Evolutionary conservation across 192 early-diverging fungal species (phyloP).

Genomic region (Backusella macrospora): DNA sequence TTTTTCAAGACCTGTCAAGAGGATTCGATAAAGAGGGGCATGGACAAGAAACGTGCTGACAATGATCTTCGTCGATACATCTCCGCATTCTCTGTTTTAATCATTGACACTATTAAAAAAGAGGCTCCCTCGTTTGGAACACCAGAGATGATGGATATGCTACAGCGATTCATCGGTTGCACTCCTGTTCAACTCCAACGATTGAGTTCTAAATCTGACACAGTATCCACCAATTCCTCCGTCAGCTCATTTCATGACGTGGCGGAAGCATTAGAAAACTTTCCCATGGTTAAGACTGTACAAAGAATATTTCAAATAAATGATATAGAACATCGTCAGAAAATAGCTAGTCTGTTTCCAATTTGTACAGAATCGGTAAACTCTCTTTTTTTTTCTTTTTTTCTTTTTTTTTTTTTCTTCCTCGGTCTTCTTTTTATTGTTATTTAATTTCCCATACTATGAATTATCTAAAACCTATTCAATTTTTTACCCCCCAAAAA

Average conservation of each 20-base stretch:
- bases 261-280: not conserved
- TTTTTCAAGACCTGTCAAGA: slow-evolving; percentile 47
- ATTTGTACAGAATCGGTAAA: slow-evolving; percentile 52
- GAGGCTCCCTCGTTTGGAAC: slow-evolving; percentile 39
- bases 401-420: not conserved
- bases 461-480: not conserved
- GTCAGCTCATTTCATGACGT: not conserved
- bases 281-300: slow-evolving; percentile 32
- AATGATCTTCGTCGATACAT: slow-evolving; percentile 47
- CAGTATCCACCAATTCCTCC: slow-evolving; percentile 39
- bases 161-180: slow-evolving; percentile 18
- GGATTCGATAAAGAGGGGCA: slow-evolving; percentile 25
- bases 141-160: slow-evolving; percentile 36
- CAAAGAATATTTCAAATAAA: slow-evolving; percentile 46
- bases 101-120: slow-evolving; percentile 46
- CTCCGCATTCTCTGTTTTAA: slow-evolving; percentile 42
- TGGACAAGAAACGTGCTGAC: slow-evolving; percentile 28
- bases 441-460: not conserved
- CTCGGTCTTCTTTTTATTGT: not conserved
- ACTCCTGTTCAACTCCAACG: slow-evolving; percentile 10
- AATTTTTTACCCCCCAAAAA: not conserved
- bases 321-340: slow-evolving; percentile 41
- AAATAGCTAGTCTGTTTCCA: slow-evolving; percentile 43
- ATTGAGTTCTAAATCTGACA: slow-evolving; percentile 36
- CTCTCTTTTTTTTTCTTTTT: not conserved